Conservation (phyloP, 805 yeast genomes). For the Barnettozyma sp. region DNA sequence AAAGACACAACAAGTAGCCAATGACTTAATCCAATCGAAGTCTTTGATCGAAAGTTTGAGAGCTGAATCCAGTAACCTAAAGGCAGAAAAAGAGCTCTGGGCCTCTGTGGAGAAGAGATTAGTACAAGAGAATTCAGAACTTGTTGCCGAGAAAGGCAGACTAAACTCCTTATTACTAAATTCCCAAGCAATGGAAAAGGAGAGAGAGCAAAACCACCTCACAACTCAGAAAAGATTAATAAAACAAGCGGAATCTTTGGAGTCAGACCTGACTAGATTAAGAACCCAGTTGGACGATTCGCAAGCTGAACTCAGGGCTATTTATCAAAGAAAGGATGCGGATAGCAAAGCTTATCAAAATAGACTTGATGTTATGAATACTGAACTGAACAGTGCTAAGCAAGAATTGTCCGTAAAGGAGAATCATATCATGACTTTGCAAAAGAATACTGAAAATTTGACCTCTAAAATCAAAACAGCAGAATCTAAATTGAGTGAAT, state of each 20-base stretch:
- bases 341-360: slow-evolving; percentile 52
- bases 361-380: slow-evolving; percentile 49
- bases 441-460: slow-evolving; percentile 30
- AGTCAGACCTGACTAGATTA: slow-evolving; percentile 36
- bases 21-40: slow-evolving; percentile 50
- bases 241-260: slow-evolving; percentile 43
- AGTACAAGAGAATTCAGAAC: slow-evolving; percentile 42
- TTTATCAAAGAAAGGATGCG: slow-evolving; percentile 47
- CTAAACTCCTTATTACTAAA: slow-evolving; percentile 51
- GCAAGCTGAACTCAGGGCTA: slow-evolving; percentile 44
- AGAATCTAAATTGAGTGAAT: slow-evolving; percentile 27
- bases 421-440: slow-evolving; percentile 32
- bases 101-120: slow-evolving; percentile 43
- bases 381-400: slow-evolving; percentile 36
- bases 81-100: slow-evolving; percentile 50
- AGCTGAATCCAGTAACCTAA: slow-evolving; percentile 39
- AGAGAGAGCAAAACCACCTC: slow-evolving; percentile 46
- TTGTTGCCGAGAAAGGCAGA: slow-evolving; percentile 52
- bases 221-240: slow-evolving; percentile 45
- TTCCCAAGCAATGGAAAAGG: slow-evolving; percentile 54
- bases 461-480: slow-evolving; percentile 25
- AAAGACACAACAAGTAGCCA: slow-evolving; percentile 40
- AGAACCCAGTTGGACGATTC: slow-evolving; percentile 42
- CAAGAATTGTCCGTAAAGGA: slow-evolving; percentile 38
- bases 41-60: slow-evolving; percentile 37